Evolutionary conservation across 179 eudicot genomes (phyloP).

Genomic region (Actinidia polygama): DNA sequence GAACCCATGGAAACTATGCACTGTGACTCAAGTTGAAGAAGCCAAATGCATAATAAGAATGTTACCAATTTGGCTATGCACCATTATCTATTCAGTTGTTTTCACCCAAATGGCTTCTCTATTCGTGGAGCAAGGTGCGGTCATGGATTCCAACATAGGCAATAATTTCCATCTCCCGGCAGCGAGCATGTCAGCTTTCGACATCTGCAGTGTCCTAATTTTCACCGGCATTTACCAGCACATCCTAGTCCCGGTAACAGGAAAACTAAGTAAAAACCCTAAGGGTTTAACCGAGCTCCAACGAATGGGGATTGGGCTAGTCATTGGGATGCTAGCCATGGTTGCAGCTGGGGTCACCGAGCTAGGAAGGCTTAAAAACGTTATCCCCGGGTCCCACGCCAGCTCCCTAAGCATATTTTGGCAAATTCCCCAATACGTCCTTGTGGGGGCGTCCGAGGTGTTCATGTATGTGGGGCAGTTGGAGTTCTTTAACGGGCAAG

Average conservation of each 20-base stretch:
- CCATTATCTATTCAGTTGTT: constrained; percentile 59
- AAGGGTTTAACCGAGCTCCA: constrained; percentile 62
- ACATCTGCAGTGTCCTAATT: constrained; percentile 56
- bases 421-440: constrained; percentile 60
- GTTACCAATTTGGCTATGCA: constrained; percentile 70
- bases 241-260: constrained; percentile 44
- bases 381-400: constrained; percentile 12
- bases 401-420: constrained; percentile 53
- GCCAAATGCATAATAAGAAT: constrained; percentile 60
- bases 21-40: constrained; percentile 65
- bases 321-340: constrained; percentile 60
- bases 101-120: constrained; percentile 74
- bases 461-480: constrained; percentile 68
- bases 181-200: constrained; percentile 63
- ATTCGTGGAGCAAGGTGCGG: constrained; percentile 66
- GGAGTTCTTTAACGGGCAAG: constrained; percentile 62
- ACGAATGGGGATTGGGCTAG: constrained; percentile 57
- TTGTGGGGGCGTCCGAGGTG: constrained; percentile 62
- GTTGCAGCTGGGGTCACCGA: constrained; percentile 58
- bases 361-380: constrained; percentile 32
- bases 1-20: constrained; percentile 61
- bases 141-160: constrained; percentile 45
- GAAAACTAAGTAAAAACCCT: constrained; percentile 43
- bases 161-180: constrained; percentile 49
- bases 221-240: constrained; percentile 54